Evolutionary conservation across 306 rosid genomes (phyloP), one percentile per base, ranked within the genome.

Genomic region (Pyrus betulifolia): DNA sequence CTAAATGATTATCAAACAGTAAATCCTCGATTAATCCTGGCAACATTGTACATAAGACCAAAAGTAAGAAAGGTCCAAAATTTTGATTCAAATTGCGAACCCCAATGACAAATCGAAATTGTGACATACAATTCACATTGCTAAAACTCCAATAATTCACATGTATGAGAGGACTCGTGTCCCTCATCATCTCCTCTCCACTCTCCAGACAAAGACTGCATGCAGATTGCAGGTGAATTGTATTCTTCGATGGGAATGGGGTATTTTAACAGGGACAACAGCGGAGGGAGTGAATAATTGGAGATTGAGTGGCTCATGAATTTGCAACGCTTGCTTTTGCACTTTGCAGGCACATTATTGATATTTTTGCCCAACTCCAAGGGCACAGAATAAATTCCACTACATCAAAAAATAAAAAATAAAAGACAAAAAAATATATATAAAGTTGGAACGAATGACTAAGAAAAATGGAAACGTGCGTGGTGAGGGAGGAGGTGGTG

Each of bases 391-490:
- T 42, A 42, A 49, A 14, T 15, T 49, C 54, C 19, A 49, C 5
- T 18, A 15, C 5, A 49, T 5, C 0, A 3, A 19, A 8, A 57
- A 21, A 4, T 6, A 3, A 51, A 51, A 5, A 17, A 4, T 11
- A 49, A 18, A 15, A 51, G 6, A 51, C 8, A 51, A 51, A 6
- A 6, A n/a, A 22, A 57, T 4, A 51, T 13, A 10, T 21, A 57
- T 9, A 11, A 4, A 21, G 30, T 17, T n/a, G 27, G 23, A 49
- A 11, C 6, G 55, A 25, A 30, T 23, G 9, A 59, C 33, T 8
- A 19, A 21, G n/a, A 68, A 3, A 18, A 42, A 9, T 38, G 10
- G 14, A 57, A 61, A 81, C 76, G 97, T 82, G 87, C 89, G 23
- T 4, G 30, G 55, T 42, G 28, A 19, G 69, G 82, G 76, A 21